These are phyloP conservation scores for Hortiboletus campestris DNA, from an alignment of 768 basidiomycete species.

Conservation along the genomic window DNA sequence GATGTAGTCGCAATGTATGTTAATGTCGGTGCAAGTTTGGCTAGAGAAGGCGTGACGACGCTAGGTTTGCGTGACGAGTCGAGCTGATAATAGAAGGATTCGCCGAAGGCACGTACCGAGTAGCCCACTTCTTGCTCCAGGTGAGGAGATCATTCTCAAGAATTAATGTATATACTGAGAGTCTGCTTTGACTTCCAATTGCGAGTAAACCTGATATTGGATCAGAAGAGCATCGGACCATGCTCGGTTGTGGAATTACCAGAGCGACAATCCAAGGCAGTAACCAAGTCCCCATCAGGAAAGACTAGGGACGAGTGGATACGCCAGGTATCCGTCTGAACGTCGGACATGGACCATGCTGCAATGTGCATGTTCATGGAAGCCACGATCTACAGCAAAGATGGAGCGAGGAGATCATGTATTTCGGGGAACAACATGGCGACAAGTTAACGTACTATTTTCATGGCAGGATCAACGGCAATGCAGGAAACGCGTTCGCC, in stretches of 20 bases:
- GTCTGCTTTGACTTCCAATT: slow-evolving; percentile 55
- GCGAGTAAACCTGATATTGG: slow-evolving; percentile 63
- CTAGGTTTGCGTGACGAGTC: slow-evolving; percentile 32
- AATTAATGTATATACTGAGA: slow-evolving; percentile 75
- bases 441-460: slow-evolving; percentile 56
- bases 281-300: slow-evolving; percentile 51
- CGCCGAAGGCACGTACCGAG: slow-evolving; percentile 42
- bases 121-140: slow-evolving; percentile 79
- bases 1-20: slow-evolving; percentile 70
- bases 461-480: slow-evolving; percentile 75
- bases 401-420: slow-evolving; percentile 4
- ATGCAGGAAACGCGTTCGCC: slow-evolving; percentile 55
- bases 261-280: slow-evolving; percentile 69
- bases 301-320: slow-evolving; percentile 80
- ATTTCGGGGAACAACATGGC: slow-evolving; percentile 6
- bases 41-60: slow-evolving; percentile 46
- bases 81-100: slow-evolving; percentile 5
- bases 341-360: slow-evolving; percentile 74
- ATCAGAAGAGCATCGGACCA: slow-evolving; percentile 24
- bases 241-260: slow-evolving; percentile 42
- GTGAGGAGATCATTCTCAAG: slow-evolving; percentile 80
- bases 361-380: slow-evolving; percentile 67
- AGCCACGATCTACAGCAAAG: slow-evolving; percentile 60
- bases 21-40: slow-evolving; percentile 72
- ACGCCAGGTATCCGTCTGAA: slow-evolving; percentile 63